phyloP scores from a whole-genome alignment of 352 stramenopile genomes.

The Pythium aphanidermatum region DNA sequence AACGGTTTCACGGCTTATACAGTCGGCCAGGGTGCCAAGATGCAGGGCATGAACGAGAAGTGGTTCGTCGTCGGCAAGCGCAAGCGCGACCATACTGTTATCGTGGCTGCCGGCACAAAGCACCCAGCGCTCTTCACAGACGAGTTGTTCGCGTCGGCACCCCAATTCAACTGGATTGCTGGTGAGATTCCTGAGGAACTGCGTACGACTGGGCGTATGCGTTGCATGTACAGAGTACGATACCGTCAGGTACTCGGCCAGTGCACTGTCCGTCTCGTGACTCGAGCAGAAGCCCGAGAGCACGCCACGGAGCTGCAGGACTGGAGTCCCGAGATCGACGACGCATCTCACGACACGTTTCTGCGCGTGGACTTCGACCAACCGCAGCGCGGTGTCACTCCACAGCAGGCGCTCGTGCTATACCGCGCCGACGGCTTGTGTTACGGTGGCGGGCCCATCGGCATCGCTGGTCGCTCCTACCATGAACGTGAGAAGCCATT shows the following conservation, averaged over 20 bases:
- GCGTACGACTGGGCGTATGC: slow-evolving; percentile 29
- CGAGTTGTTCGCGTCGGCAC: slow-evolving; percentile 63
- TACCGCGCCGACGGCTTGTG: slow-evolving; percentile 77
- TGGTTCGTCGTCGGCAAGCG: slow-evolving; percentile 88
- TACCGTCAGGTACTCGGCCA: slow-evolving; percentile 71
- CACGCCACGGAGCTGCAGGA: slow-evolving; percentile 46
- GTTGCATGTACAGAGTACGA: slow-evolving; percentile 73
- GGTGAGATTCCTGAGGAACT: slow-evolving; percentile 39
- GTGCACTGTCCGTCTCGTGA: slow-evolving; percentile 61
- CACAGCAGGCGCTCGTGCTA: slow-evolving; percentile 81
- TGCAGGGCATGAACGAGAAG: slow-evolving; percentile 84
- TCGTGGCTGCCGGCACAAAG: slow-evolving; percentile 86
- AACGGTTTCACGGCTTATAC: slow-evolving; percentile 88
- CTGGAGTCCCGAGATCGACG: slow-evolving; percentile 24
- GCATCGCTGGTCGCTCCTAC: slow-evolving; percentile 56
- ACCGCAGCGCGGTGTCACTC: slow-evolving; percentile 77
- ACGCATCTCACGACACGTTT: slow-evolving; percentile 19
- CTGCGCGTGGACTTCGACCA: slow-evolving; percentile 75
- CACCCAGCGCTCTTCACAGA: slow-evolving; percentile 90
- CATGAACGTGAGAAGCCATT: slow-evolving; percentile 52
- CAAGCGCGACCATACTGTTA: slow-evolving; percentile 65
- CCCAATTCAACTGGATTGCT: slow-evolving; percentile 90
- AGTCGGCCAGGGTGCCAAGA: slow-evolving; percentile 89
- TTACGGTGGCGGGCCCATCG: slow-evolving; percentile 72
- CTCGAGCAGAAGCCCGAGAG: slow-evolving; percentile 23